Percentiles rank a stretch among this genome's conserved stretches.
Conservation (phyloP, 2,329 filamentous ascomycete genomes). For the Epichloe sibirici region DNA sequence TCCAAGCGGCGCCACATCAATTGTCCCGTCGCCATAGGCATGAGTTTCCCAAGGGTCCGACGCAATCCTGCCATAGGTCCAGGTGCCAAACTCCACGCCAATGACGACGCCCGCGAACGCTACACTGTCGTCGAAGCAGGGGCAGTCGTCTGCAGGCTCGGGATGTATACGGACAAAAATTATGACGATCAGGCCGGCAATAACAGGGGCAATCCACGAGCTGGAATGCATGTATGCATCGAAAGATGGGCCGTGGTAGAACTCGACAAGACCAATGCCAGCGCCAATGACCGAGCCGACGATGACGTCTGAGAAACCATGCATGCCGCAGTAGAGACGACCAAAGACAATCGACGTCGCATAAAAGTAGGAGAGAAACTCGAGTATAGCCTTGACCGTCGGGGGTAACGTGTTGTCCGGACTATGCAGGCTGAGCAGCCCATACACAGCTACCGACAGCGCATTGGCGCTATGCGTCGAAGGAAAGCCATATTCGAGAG, state of each 20-base stretch:
- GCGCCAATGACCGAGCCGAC: conserved; percentile 69
- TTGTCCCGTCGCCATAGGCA: conserved; percentile 41
- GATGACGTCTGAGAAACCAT: conserved; percentile 86
- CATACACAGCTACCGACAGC: conserved; percentile 83
- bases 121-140: conserved; percentile 93
- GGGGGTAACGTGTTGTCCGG: conserved; percentile 50
- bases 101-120: conserved; percentile 85
- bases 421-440: conserved; percentile 55
- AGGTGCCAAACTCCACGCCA: conserved; percentile 69
- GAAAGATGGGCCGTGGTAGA: conserved; percentile 47
- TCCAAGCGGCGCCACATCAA: conserved; percentile 55
- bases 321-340: conserved; percentile 95
- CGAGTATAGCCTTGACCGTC: conserved; percentile 48
- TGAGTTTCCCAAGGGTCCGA: conserved; percentile 30
- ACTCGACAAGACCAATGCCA: conserved; percentile 46
- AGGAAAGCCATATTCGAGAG: conserved; percentile 92
- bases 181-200: conserved; percentile 55
- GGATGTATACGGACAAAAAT: conserved; percentile 79
- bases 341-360: conserved; percentile 81
- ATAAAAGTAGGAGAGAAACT: conserved; percentile 68
- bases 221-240: conserved; percentile 60
- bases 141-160: conserved; percentile 91
- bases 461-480: conserved; percentile 97
- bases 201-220: conserved; percentile 49
- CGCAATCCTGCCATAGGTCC: conserved; percentile 59